phyloP scores from a whole-genome alignment of 2,329 filamentous ascomycete genomes.

The Fusarium sp. region DNA sequence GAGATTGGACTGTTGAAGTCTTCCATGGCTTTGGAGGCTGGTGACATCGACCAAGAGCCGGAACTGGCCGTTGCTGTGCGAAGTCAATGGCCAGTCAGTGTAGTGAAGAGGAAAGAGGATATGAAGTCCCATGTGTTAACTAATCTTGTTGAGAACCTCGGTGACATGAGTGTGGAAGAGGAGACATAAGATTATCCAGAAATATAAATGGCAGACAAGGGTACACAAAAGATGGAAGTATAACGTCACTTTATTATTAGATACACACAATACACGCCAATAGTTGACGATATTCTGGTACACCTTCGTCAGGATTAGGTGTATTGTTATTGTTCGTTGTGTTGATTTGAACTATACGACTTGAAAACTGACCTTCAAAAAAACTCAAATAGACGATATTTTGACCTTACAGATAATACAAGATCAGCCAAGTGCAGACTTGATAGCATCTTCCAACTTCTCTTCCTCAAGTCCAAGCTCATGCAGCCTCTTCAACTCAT shows the following conservation, averaged over 20 bases:
- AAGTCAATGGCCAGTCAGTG: constrained; percentile 50
- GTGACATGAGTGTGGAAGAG: constrained; percentile 7
- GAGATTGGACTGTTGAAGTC: constrained; percentile 40
- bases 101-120: constrained; percentile 48
- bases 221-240: not conserved
- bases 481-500: constrained; percentile 1
- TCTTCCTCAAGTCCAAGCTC: constrained; percentile 11
- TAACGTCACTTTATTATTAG: not conserved
- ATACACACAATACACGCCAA: not conserved
- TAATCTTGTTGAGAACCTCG: constrained; percentile 41
- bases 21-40: constrained; percentile 34
- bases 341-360: no score
- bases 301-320: no score
- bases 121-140: constrained; percentile 38
- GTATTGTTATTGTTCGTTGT: no score
- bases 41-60: constrained; percentile 31
- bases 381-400: not conserved
- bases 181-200: not conserved
- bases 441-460: not conserved
- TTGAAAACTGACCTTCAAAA: no score
- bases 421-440: not conserved
- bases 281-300: not conserved
- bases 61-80: constrained; percentile 43
- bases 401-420: not conserved
- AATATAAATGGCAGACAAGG: no score